Evolutionary conservation across 495 filamentous ascomycete species (phyloP), one percentile per base, ranked within the genome.

Genomic region (Cercophora sp.): DNA sequence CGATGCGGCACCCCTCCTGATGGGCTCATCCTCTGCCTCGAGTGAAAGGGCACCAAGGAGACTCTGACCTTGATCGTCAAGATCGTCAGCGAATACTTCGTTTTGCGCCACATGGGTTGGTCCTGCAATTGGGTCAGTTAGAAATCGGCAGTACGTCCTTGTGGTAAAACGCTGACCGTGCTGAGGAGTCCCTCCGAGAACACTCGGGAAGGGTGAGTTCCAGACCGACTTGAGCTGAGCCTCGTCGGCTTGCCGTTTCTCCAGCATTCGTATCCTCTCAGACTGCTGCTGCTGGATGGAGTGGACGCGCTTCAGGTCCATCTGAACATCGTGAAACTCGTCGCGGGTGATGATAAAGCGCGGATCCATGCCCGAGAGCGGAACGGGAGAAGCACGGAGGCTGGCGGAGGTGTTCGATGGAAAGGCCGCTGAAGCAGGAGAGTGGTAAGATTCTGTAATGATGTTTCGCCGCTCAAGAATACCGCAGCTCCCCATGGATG

Each of bases 251-350:
- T 89, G 87, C 49, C 85, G 84, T 55, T 87, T 85, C 69, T 96
- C 91, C 48, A 96, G 73, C 42, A 85, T 74, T 20, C 83, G 71
- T 53, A 96, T 74, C 47, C 91, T 79, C 58, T 95, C 89, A n/a
- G 81, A 76, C 70, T 95, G 89, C 57, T 88, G 84, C 58, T 79
- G 78, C 66, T 95, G 89, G 42, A 86, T 75, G 53, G 82, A 74
- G 56, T 91, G 87, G 34, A 96, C 74, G 61, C 88, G 85, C 69
- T 85, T 89, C 72, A 96, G 77, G 59, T 95, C 89, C 73, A 88
- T 87, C 64, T 92, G 85, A 52, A 96, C 78, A 72, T 85, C 84
- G 80, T 88, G 92, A 51, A 92, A 75, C 69, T 95, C 90, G 75
- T 88, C 86, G 60, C 73, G 73, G 50, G 73, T 70, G 45, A 71